A percentile compares a stretch with the other conserved stretches of the same genome.
Conservation (phyloP, 2,329 filamentous ascomycete genomes). For the Thielaviopsis musarum region DNA sequence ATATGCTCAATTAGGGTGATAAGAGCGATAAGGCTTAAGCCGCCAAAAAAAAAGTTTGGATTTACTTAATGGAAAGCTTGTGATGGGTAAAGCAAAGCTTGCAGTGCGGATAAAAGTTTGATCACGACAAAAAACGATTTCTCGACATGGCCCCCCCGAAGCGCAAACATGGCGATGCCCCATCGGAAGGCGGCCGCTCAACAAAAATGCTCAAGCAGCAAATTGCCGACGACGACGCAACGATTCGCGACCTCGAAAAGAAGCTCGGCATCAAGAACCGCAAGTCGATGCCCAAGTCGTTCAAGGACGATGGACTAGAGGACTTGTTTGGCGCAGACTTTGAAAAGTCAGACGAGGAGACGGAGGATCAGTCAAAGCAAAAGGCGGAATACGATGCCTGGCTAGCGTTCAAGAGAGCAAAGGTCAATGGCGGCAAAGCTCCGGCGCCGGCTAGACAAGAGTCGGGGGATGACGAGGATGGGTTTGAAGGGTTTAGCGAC, state of each 20-base stretch:
- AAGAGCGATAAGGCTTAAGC: constrained; percentile 8
- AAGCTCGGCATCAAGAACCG: constrained; percentile 66
- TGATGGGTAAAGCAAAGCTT: background rate
- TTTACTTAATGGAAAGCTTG: background rate
- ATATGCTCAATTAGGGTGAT: constrained; percentile 3
- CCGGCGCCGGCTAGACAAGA: background rate
- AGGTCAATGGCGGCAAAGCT: background rate
- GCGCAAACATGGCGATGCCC: constrained; percentile 3
- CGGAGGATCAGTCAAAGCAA: constrained; percentile 43
- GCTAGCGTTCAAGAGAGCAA: constrained; percentile 25
- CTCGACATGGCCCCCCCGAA: constrained; percentile 2
- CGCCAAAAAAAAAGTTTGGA: constrained; percentile 4
- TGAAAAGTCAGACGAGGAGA: constrained; percentile 31
- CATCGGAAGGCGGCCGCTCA: constrained; percentile 2
- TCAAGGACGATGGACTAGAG: constrained; percentile 68
- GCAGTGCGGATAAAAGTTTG: background rate
- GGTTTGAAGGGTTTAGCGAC: background rate
- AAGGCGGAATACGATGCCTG: constrained; percentile 42
- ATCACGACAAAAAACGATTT: background rate
- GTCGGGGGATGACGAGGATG: background rate
- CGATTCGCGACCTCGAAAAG: constrained; percentile 75
- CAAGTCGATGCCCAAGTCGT: constrained; percentile 55
- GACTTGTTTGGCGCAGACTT: constrained; percentile 57
- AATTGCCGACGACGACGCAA: constrained; percentile 66
- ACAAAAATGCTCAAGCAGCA: constrained; percentile 34